Base-by-base conservation (phyloP, 1,284 basidiomycete species). In the Anthracocystis setariae region DNA sequence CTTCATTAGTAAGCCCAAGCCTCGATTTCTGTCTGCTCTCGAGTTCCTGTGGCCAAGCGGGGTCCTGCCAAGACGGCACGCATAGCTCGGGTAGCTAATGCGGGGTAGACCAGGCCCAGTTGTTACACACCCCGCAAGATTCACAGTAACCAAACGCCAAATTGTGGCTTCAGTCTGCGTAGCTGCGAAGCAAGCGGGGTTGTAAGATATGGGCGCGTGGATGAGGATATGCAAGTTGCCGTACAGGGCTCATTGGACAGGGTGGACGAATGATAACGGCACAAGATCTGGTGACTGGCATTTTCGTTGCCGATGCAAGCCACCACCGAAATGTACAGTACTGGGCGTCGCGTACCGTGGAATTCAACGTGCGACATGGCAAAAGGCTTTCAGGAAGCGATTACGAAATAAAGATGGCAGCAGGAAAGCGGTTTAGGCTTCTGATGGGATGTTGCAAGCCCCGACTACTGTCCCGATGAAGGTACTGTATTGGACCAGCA, bases 281-380 rank as follows among this genome's bases (percentile, higher is more conserved):
- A n/a, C n/a, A 29, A 29, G 29, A 29, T 29, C 5, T 5, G 29
- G 29, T 29, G 12, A 29, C 7, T 29, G 29, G 29, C 29, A 29
- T 29, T 12, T n/a, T 29, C 27, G 29, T 43, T 45, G 42, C 51
- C 51, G 51, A 53, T 37, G 50, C 42, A 35, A 52, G 51, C 51
- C 51, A 53, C 51, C 35, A n/a, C n/a, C n/a, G n/a, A n/a, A n/a
- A n/a, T n/a, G n/a, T n/a, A n/a, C n/a, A n/a, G 43, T 45, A 32
- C 42, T 23, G 32, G 51, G 49, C 35, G 32, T 42, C 29, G 27
- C 13, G 33, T 53, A 45, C 33, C 51, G 51, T 45, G 51, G 51
- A 35, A 53, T 53, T 53, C 29, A 21, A 27, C 21, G 13, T 23
- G 51, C 51, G 20, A 52, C 35, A 9, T n/a, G 7, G 42, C 20